Base-by-base conservation (phyloP, 306 rosid genomes). In the Gillenia trifoliata region DNA sequence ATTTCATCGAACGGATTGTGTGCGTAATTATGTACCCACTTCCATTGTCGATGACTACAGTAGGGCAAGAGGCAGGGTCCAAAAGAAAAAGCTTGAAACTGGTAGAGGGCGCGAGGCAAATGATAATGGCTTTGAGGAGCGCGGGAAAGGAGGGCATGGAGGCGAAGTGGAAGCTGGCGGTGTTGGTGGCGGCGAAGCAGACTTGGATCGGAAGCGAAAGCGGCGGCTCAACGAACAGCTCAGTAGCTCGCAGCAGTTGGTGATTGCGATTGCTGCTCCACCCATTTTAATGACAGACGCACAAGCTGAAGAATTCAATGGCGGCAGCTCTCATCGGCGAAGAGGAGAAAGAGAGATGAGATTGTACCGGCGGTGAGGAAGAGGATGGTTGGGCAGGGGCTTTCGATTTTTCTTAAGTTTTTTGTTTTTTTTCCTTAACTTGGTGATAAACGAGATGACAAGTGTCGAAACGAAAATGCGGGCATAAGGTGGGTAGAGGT, bases 41-140 rank as follows among this genome's bases (percentile, higher is more conserved):
- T 86, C 98, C 98, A 72, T 83, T 94, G 83, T 94, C 98, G 75
- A 91, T 86, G 17, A 94, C 98, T 75, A 94, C 96, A 77, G 98
- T 93, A 19, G 98, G 96, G 73, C 98, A 95, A 80, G 92, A 86
- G 28, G 91, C 89, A 28, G 92, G 91, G 91, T 94, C 98, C 98
- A 94, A 91, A 66, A 79, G 86, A 75, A 81, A 67, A 63, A 63
- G 74, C 34, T 26, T 61, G 66, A 72, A 75, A 33, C 13, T 2
- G 78, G 30, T n/a, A n/a, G n/a, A n/a, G n/a, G n/a, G n/a, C n/a
- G n/a, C n/a, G n/a, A n/a, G n/a, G n/a, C n/a, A n/a, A n/a, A n/a
- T n/a, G n/a, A n/a, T 7, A 10, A 57, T 59, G 38, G 67, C 26
- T 72, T 74, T 82, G 90, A 76, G 78, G 77, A 54, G 85, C 81